Percentiles rank a stretch among this genome's conserved stretches.
Evolutionary conservation across 1,284 basidiomycete genomes (phyloP).

Genomic region (Ganoderma lingzhi): DNA sequence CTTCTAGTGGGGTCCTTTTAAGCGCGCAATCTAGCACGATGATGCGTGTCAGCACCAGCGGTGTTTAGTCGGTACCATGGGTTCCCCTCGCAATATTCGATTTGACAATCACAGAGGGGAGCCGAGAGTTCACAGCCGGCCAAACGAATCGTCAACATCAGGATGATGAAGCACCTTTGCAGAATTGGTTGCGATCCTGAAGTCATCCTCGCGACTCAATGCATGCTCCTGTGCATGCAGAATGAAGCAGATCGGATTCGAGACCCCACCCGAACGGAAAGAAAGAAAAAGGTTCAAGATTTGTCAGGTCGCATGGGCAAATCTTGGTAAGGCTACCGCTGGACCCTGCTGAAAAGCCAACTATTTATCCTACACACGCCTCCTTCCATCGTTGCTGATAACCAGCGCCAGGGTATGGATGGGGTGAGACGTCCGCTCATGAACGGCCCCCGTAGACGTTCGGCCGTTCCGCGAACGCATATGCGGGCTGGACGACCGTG

Average conservation of each 20-base stretch:
- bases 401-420: neutral
- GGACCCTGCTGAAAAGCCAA: neutral
- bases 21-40: no score
- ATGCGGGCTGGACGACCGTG: conserved; percentile 28
- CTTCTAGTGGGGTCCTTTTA: no score
- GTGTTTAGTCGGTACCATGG: no score
- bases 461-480: conserved; percentile 23
- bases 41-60: no score
- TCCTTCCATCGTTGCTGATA: conserved; percentile 3
- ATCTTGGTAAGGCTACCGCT: conserved; percentile 5
- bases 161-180: neutral
- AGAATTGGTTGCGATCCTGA: neutral
- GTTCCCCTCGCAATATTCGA: no score
- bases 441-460: conserved; percentile 22
- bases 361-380: neutral
- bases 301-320: neutral
- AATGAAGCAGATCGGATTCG: neutral
- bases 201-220: neutral
- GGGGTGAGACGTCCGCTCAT: neutral
- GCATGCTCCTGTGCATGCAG: neutral
- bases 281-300: neutral
- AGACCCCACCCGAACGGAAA: neutral
- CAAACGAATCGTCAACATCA: no score
- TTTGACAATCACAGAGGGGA: no score
- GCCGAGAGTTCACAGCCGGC: no score